phyloP scores from a whole-genome alignment of 2,329 filamentous ascomycete genomes.

The Diaporthe ampelina region DNA sequence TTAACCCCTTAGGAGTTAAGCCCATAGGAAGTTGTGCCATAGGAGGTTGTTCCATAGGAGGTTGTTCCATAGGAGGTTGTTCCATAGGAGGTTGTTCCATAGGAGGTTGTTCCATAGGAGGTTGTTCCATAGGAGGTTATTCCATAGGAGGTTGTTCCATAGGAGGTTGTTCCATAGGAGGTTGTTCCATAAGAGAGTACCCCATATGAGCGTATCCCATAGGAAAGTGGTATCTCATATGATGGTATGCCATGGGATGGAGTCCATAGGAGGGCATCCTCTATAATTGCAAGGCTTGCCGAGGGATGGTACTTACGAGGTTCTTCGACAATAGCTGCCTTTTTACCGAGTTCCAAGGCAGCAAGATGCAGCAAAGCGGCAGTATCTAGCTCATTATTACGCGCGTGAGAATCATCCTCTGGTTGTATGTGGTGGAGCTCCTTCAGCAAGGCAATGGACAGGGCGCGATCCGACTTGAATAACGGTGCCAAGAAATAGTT shows the following conservation, averaged over 20 bases:
- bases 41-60: no score
- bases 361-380: constrained; percentile 74
- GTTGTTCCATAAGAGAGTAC: no score
- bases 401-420: constrained; percentile 18
- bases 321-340: constrained; percentile 77
- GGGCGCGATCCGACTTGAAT: constrained; percentile 69
- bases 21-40: no score
- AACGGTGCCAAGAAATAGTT: constrained; percentile 74
- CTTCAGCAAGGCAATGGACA: constrained; percentile 70
- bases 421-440: constrained; percentile 57
- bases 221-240: no score
- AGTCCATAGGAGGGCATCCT: background rate
- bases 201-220: background rate
- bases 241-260: background rate
- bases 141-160: no score
- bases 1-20: background rate
- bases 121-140: background rate
- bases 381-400: constrained; percentile 60
- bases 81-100: no score
- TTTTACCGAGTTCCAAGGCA: constrained; percentile 79
- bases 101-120: no score
- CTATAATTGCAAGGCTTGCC: constrained; percentile 27
- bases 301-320: constrained; percentile 61
- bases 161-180: no score
- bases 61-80: no score